A percentile compares a stretch with the other conserved stretches of the same genome.
phyloP scores from a whole-genome alignment of 371 early-diverging fungal species.

The Apophysomyces trapeziformis region DNA sequence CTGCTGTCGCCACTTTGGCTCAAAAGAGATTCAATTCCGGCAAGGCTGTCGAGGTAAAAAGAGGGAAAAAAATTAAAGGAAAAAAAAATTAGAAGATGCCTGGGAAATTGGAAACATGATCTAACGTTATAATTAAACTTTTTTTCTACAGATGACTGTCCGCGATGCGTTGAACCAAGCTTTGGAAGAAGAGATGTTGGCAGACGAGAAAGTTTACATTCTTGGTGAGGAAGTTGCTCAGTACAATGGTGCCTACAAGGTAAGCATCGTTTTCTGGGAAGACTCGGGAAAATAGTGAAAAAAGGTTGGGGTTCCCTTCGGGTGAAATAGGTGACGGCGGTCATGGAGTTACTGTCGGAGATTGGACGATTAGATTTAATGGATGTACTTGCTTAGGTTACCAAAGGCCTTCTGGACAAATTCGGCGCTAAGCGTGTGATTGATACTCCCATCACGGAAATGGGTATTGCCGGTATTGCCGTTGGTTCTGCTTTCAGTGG shows the following conservation, averaged over 20 bases:
- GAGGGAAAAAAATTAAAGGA: constrained; percentile 1
- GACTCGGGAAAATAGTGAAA: constrained; percentile 48
- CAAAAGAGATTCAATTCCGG: constrained; percentile 53
- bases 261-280: constrained; percentile 46
- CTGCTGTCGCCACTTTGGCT: constrained; percentile 37
- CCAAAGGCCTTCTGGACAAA: constrained; percentile 97
- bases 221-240: constrained; percentile 99
- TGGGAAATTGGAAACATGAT: neutral
- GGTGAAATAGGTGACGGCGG: constrained; percentile 24
- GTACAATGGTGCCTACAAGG: constrained; percentile 99
- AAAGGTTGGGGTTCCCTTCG: constrained; percentile 48
- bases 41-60: constrained; percentile 40
- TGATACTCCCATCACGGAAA: constrained; percentile 99
- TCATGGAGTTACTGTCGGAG: constrained; percentile 19
- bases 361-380: constrained; percentile 15
- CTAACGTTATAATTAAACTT: neutral
- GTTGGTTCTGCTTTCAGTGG: constrained; percentile 97
- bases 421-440: constrained; percentile 97
- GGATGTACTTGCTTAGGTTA: constrained; percentile 67
- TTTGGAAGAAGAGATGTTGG: constrained; percentile 96
- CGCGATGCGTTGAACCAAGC: constrained; percentile 99
- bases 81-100: constrained; percentile 10
- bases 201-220: constrained; percentile 92
- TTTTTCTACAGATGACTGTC: constrained; percentile 83
- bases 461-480: constrained; percentile 99